Percentiles rank a stretch among this genome's conserved stretches.
Evolutionary conservation across 1,284 basidiomycete genomes (phyloP).

Genomic region (Austroboletus novae-zelandiae): DNA sequence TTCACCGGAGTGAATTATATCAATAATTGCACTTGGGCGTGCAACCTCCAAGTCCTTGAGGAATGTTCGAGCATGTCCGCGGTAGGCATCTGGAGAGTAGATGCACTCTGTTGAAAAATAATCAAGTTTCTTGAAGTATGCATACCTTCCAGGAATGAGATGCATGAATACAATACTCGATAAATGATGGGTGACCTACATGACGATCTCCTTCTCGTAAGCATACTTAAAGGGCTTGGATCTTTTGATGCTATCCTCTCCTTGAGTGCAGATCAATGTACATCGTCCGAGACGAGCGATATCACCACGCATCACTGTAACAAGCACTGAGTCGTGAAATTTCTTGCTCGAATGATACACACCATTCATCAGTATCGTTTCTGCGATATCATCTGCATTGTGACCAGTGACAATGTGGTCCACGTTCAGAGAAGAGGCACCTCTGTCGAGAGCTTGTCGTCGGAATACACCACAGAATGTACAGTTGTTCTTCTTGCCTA

Average conservation of each 20-base stretch:
- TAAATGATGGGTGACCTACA: constrained; percentile 51
- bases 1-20: constrained; percentile 97
- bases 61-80: constrained; percentile 92
- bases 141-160: constrained; percentile 64
- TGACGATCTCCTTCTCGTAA: constrained; percentile 99
- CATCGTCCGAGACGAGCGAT: constrained; percentile 93
- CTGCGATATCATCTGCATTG: constrained; percentile 98
- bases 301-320: constrained; percentile 93
- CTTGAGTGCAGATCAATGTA: constrained; percentile 90
- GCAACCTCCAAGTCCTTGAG: constrained; percentile 95
- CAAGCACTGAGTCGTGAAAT: neutral
- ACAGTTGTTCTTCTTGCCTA: constrained; percentile 98
- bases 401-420: constrained; percentile 99
- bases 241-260: constrained; percentile 92
- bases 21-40: constrained; percentile 92
- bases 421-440: constrained; percentile 84
- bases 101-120: constrained; percentile 99
- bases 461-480: constrained; percentile 99
- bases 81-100: constrained; percentile 97
- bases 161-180: neutral
- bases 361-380: constrained; percentile 99
- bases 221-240: constrained; percentile 99
- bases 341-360: constrained; percentile 29
- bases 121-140: constrained; percentile 97
- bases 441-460: constrained; percentile 93